phyloP scores from a whole-genome alignment of 169 alveolate genomes.

The Cryptosporidium canis region DNA sequence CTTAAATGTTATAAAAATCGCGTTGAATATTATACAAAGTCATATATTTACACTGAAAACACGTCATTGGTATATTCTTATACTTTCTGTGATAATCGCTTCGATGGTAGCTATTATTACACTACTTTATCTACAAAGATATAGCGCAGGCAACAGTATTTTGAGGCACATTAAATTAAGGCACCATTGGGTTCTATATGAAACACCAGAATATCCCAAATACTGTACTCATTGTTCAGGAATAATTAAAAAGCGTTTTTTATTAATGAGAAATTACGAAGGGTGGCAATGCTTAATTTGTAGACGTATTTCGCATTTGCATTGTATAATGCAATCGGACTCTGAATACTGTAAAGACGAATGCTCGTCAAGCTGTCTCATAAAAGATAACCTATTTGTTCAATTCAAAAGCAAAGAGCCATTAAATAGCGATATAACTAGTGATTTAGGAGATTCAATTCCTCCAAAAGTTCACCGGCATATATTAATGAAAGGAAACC shows the following conservation, averaged over 20 bases:
- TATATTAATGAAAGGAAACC: slow-evolving; percentile 27
- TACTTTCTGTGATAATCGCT: background rate
- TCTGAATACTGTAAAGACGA: slow-evolving; percentile 36
- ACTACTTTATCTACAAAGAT: slow-evolving; percentile 21
- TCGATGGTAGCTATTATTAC: background rate
- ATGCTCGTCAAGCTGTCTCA: background rate
- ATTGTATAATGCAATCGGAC: slow-evolving; percentile 68
- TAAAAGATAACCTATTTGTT: background rate
- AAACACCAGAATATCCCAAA: slow-evolving; percentile 62
- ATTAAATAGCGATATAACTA: background rate
- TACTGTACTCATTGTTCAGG: slow-evolving; percentile 66
- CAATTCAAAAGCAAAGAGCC: background rate
- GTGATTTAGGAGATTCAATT: background rate
- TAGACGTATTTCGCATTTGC: slow-evolving; percentile 57
- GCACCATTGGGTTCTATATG: slow-evolving; percentile 65
- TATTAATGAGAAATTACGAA: slow-evolving; percentile 47
- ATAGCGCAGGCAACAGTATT: background rate
- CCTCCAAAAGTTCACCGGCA: slow-evolving; percentile 2
- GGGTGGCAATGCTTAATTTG: slow-evolving; percentile 69
- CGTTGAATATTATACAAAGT: background rate
- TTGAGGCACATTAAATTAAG: slow-evolving; percentile 63
- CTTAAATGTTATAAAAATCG: slow-evolving; percentile 33
- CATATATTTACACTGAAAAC: slow-evolving; percentile 25
- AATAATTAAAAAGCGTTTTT: slow-evolving; percentile 47
- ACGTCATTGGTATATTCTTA: slow-evolving; percentile 32